Conservation (phyloP, 129 eudicot genomes). For the Flaveria trinervia region DNA sequence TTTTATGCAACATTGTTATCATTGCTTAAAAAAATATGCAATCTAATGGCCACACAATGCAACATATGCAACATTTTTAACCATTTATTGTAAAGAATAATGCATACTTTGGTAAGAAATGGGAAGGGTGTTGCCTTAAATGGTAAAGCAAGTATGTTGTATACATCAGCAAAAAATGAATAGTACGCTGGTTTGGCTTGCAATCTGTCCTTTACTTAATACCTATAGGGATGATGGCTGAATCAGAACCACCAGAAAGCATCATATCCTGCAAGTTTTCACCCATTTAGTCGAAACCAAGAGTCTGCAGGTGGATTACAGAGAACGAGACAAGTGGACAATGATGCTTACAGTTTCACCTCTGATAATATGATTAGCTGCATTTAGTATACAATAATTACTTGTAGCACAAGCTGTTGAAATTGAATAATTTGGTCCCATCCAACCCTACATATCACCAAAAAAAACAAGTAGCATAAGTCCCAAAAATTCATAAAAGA, state of each 20-base stretch:
- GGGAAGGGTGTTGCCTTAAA: not conserved
- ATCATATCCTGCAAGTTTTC: slow-evolving; percentile 46
- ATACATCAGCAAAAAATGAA: not conserved
- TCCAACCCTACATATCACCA: slow-evolving; percentile 68
- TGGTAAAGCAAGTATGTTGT: not conserved
- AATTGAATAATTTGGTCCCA: slow-evolving; percentile 57
- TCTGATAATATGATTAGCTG: slow-evolving; percentile 52
- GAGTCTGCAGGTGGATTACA: slow-evolving; percentile 7
- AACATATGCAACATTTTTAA: not conserved
- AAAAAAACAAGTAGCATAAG: not conserved
- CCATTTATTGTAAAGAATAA: not conserved
- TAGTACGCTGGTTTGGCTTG: not conserved
- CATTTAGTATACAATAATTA: slow-evolving; percentile 45
- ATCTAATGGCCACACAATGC: not conserved
- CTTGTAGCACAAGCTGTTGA: slow-evolving; percentile 57
- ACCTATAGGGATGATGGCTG: slow-evolving; percentile 53
- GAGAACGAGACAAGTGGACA: not conserved
- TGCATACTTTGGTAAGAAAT: not conserved
- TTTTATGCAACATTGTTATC: not conserved
- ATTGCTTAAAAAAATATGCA: not conserved
- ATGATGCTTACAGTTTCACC: slow-evolving; percentile 45
- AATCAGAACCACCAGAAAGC: slow-evolving; percentile 57
- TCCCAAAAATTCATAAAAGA: not conserved
- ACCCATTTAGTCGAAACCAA: slow-evolving; percentile 15
- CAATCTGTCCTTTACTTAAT: not conserved